phyloP scores from a whole-genome alignment of 2,329 filamentous ascomycete species.

The Tolypocladium cylindrosporum region DNA sequence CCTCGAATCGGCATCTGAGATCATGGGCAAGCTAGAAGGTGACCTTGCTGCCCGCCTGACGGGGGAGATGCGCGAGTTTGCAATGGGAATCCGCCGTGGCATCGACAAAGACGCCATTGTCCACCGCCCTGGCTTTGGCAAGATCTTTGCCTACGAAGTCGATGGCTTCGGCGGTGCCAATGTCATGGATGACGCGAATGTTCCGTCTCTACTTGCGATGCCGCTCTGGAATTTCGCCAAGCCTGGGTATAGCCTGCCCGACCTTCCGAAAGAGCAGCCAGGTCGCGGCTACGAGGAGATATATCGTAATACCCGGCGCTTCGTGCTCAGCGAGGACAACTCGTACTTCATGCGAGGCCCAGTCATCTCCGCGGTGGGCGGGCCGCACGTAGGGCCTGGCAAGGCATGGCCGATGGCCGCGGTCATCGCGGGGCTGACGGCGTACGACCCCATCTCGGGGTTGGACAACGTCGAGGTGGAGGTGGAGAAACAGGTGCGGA shows the following conservation, averaged over 20 bases:
- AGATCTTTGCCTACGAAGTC: not conserved
- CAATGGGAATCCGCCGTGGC: not conserved
- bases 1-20: not conserved
- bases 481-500: not conserved
- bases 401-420: not conserved
- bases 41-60: not conserved
- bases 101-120: not conserved
- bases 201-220: not conserved
- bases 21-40: not conserved
- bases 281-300: not conserved
- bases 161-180: not conserved
- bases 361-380: not conserved
- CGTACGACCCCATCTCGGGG: not conserved
- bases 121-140: not conserved
- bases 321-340: not conserved
- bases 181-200: not conserved
- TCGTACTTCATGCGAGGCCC: not conserved
- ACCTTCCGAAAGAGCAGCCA: too few species aligned
- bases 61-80: not conserved
- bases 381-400: not conserved
- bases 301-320: not conserved
- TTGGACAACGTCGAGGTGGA: not conserved
- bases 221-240: not conserved
- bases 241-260: not conserved
- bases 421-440: not conserved